Evolutionary conservation across 345 rosid genomes (phyloP), one percentile per base, ranked within the genome.

Genomic region (Iberis pinnata): DNA sequence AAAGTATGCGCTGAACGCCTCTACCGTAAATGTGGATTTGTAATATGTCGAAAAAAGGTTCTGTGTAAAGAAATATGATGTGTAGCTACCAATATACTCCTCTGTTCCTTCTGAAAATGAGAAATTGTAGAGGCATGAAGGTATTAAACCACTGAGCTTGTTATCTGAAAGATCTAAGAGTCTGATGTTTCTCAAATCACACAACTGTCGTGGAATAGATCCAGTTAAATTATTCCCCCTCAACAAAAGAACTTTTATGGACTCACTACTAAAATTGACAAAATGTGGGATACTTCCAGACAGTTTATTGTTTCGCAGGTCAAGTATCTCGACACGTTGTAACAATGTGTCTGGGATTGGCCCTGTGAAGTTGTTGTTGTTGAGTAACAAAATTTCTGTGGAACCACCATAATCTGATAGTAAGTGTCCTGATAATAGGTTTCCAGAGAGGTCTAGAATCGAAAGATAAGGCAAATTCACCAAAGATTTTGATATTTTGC

Each of bases 371-470:
- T 36, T 36, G 15, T 20, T 43, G 48, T 19, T 19, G 27, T 20
- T 1, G 0, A 43, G 48, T 9, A 43, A 43, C 4, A 43, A 3
- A 10, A 1, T 10, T 2, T 7, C n/a, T 6, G 16, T 4, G 0
- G n/a, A 1, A 12, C 3, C 3, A 17, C 3, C 10, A 14, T 38
- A 1, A 6, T 7, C 17, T 7, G 38, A 32, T 8, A 20, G 54
- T n/a, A 49, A 32, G 11, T 24, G 25, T 12, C 58, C 58, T 0
- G 36, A 53, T 6, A 53, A 25, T 14, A 5, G 6, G 33, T 39
- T 53, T 24, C 16, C 19, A 53, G 46, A 53, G 36, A 53, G 46
- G 36, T 53, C 58, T 12, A 53, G 12, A 39, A 24, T 22, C 3
- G 4, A 15, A 15, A 18, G 27, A 2, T 11, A 10, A 4, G 13